Evolutionary conservation across 2,329 filamentous ascomycete species (phyloP).

Genomic region (Arthrobotrys pseudoclavata): DNA sequence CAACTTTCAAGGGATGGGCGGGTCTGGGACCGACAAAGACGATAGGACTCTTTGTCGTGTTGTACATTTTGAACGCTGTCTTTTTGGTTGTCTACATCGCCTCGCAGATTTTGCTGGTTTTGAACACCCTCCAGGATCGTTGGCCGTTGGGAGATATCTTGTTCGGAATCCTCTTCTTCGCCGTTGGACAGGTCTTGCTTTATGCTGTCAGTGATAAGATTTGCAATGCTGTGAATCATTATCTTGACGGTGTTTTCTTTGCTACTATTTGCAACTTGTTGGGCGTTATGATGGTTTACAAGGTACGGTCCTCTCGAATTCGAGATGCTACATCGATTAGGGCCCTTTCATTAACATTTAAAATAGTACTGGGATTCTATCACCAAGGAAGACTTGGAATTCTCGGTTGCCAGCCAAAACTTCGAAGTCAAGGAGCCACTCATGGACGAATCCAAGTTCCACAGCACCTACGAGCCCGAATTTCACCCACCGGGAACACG

Average conservation of each 20-base stretch:
- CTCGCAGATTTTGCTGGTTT: constrained; percentile 89
- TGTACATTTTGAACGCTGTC: constrained; percentile 91
- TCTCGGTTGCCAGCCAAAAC: constrained; percentile 92
- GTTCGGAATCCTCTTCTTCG: constrained; percentile 91
- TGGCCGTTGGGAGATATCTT: constrained; percentile 94
- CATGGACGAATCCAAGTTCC: constrained; percentile 76
- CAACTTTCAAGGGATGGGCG: constrained; percentile 93
- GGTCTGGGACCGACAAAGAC: constrained; percentile 88
- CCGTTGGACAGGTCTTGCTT: constrained; percentile 89
- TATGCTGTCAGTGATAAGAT: constrained; percentile 90
- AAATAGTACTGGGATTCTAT: constrained; percentile 97
- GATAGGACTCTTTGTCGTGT: constrained; percentile 86
- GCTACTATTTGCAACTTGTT: constrained; percentile 93
- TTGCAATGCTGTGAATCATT: constrained; percentile 87
- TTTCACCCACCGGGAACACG: constrained; percentile 56
- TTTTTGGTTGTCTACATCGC: constrained; percentile 86
- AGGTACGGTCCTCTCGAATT: constrained; percentile 72
- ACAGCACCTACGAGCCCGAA: constrained; percentile 59
- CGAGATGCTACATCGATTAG: not conserved
- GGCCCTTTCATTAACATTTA: constrained; percentile 64
- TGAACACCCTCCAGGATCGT: constrained; percentile 90
- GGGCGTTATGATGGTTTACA: constrained; percentile 99
- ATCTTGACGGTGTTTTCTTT: constrained; percentile 93
- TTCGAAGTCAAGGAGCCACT: constrained; percentile 97
- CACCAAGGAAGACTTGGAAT: constrained; percentile 97